A percentile compares a stretch with the other conserved stretches of the same genome.
Evolutionary conservation across 345 rosid genomes (phyloP).

Genomic region (Gossypium australe): DNA sequence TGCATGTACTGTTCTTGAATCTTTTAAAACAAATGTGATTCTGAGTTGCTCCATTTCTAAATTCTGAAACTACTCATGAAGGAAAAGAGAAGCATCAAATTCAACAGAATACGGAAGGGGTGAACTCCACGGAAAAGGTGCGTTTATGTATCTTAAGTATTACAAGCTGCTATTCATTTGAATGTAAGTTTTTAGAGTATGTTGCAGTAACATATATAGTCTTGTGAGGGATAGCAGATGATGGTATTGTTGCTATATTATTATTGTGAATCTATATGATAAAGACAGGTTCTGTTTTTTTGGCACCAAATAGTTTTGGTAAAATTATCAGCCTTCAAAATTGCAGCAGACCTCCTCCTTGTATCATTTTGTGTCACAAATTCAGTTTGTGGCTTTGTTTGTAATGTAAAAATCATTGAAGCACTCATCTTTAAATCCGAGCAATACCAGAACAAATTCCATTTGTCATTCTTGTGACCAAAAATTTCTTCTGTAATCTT

Average conservation of each 20-base stretch:
- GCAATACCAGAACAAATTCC: neutral
- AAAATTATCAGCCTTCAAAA: slow-evolving; percentile 15
- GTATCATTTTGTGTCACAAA: neutral
- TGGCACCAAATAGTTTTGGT: neutral
- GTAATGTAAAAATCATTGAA: neutral
- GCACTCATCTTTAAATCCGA: neutral
- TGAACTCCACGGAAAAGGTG: slow-evolving; percentile 44
- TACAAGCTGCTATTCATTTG: neutral
- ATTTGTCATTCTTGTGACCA: neutral
- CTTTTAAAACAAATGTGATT: slow-evolving; percentile 3
- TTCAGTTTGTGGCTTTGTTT: neutral
- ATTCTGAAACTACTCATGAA: slow-evolving; percentile 44
- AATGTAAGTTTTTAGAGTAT: neutral
- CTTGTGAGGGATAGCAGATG: neutral
- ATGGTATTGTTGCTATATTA: neutral
- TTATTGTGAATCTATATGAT: slow-evolving; percentile 7
- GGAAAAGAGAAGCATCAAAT: slow-evolving; percentile 26
- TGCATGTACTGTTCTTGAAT: neutral
- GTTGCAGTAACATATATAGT: slow-evolving; percentile 6
- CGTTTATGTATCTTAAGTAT: neutral
- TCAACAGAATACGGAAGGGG: slow-evolving; percentile 20
- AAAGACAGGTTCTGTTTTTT: neutral
- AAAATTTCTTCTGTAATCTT: neutral
- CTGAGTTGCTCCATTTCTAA: slow-evolving; percentile 3
- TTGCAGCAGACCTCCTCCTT: neutral